Conservation (phyloP, 371 early-diverging fungal genomes). For the Mortierella sp. region DNA sequence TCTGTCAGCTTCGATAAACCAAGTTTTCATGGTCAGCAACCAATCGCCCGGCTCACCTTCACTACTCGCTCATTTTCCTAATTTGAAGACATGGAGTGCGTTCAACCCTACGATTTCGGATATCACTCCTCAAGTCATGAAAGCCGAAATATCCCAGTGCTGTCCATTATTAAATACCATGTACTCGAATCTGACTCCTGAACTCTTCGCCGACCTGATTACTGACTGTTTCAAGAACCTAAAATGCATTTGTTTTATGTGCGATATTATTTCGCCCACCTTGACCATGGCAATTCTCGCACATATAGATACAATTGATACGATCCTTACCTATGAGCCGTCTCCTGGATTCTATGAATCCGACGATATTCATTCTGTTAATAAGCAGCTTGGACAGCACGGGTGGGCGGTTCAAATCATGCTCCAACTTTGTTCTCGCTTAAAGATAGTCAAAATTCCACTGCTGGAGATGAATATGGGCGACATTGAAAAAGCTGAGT, state of each 20-base stretch:
- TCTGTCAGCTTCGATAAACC: not conserved
- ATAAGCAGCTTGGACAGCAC: not conserved
- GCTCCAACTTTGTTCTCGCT: not conserved
- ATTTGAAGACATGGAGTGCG: too few species aligned
- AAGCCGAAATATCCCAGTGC: too few species aligned
- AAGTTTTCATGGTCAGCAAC: not conserved
- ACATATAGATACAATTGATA: not conserved
- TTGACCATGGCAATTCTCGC: constrained; percentile 7
- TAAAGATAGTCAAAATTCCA: not conserved
- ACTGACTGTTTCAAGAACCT: too few species aligned
- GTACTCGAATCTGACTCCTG: too few species aligned
- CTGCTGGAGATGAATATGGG: constrained; percentile 5
- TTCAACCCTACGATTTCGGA: too few species aligned
- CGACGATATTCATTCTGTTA: not conserved
- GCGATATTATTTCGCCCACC: not conserved
- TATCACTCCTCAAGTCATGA: too few species aligned
- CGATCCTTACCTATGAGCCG: not conserved
- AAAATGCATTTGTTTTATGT: too few species aligned
- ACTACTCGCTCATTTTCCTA: too few species aligned
- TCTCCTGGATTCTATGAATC: not conserved
- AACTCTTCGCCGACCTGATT: too few species aligned
- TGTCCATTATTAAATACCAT: too few species aligned
- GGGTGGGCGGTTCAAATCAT: not conserved
- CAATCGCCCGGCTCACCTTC: not conserved
- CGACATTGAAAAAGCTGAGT: not conserved